Percentiles rank a stretch among this genome's conserved stretches.
Evolutionary conservation across 495 filamentous ascomycete species (phyloP).

Genomic region (Hypoxylon lenormandii): DNA sequence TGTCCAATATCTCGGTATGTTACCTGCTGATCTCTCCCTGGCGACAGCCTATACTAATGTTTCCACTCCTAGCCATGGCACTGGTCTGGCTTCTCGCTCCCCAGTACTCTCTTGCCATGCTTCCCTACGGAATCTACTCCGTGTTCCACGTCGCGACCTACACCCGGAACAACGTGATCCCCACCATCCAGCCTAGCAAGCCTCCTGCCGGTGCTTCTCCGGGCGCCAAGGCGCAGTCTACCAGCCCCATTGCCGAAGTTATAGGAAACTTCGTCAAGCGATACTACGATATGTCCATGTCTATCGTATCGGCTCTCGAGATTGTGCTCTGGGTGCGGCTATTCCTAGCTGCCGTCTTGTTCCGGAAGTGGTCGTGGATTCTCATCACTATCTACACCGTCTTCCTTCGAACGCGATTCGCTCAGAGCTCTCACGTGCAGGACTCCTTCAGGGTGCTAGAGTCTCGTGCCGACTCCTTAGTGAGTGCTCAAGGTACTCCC

Average conservation of each 20-base stretch:
- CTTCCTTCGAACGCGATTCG: constrained; percentile 89
- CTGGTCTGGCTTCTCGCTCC: constrained; percentile 92
- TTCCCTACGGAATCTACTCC: constrained; percentile 96
- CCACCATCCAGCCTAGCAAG: constrained; percentile 67
- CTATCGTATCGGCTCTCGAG: constrained; percentile 79
- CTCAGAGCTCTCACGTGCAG: constrained; percentile 92
- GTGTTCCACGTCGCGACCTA: constrained; percentile 96
- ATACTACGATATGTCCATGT: constrained; percentile 93
- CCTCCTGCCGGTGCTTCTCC: constrained; percentile 67
- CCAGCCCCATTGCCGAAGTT: constrained; percentile 77
- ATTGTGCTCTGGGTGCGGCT: constrained; percentile 85
- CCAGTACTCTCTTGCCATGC: constrained; percentile 87
- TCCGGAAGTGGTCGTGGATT: constrained; percentile 90
- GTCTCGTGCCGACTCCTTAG: constrained; percentile 78
- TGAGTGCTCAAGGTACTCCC: constrained; percentile 87
- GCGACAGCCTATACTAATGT: constrained; percentile 18
- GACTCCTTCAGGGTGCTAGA: constrained; percentile 78
- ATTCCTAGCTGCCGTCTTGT: constrained; percentile 79
- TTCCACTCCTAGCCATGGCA: constrained; percentile 77
- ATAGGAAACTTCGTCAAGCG: constrained; percentile 96
- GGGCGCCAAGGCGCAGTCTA: constrained; percentile 70
- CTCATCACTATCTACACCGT: constrained; percentile 84
- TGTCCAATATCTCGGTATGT: constrained; percentile 94
- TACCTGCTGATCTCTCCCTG: not conserved
- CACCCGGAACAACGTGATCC: constrained; percentile 76